These are phyloP conservation scores for Gastrolobium bilobum DNA, from an alignment of 306 rosid genomes.

Conservation along the genomic window DNA sequence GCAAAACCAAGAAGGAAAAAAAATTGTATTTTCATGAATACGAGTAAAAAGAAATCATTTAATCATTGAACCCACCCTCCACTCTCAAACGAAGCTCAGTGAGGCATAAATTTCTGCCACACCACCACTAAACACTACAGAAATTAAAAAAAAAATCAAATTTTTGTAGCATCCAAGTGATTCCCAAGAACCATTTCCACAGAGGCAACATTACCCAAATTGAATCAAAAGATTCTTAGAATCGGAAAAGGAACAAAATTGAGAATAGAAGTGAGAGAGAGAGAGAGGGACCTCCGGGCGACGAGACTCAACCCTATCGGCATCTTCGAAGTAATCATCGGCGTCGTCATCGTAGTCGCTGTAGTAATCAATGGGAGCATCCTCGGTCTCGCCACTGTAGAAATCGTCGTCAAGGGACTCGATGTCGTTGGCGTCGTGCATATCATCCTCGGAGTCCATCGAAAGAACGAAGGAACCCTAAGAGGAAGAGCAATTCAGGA, in stretches of 20 bases:
- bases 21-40: background rate
- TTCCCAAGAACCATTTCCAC: background rate
- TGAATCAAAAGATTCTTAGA: background rate
- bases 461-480: constrained; percentile 38
- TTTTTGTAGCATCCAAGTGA: background rate
- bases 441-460: constrained; percentile 93
- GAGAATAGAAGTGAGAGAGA: background rate
- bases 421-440: constrained; percentile 84
- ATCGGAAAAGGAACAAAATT: background rate
- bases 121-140: background rate
- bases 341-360: constrained; percentile 66
- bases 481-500: background rate
- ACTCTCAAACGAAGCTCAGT: constrained; percentile 16
- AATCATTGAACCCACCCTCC: constrained; percentile 16
- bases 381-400: constrained; percentile 81
- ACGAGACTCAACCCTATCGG: constrained; percentile 61
- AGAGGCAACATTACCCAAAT: background rate
- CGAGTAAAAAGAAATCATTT: background rate
- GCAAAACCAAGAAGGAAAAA: background rate
- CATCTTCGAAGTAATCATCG: constrained; percentile 63
- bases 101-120: background rate
- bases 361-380: constrained; percentile 63
- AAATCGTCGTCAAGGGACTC: constrained; percentile 82
- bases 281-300: constrained; percentile 71
- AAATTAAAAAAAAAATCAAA: background rate